Evolutionary conservation across 2,329 filamentous ascomycete genomes (phyloP).

Genomic region (Hymenoscyphus albidus): DNA sequence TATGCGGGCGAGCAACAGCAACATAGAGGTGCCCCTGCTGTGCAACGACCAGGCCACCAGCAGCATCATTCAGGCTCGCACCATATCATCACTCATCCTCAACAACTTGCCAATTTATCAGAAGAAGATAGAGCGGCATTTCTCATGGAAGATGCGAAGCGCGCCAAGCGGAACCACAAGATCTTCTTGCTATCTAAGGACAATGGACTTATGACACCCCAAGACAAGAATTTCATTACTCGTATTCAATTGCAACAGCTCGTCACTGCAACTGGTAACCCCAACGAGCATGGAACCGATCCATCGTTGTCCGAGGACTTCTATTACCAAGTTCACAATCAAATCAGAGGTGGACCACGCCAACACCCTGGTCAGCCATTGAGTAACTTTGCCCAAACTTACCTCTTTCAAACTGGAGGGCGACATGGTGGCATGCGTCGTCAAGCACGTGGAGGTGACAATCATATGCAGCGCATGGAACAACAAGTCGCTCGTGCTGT

Average conservation of each 20-base stretch:
- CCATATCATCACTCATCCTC: constrained; percentile 62
- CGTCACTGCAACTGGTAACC: constrained; percentile 84
- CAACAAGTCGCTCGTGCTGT: constrained; percentile 97
- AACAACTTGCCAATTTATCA: constrained; percentile 71
- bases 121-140: constrained; percentile 82
- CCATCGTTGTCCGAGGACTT: constrained; percentile 87
- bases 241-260: constrained; percentile 96
- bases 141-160: constrained; percentile 85
- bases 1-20: constrained; percentile 45
- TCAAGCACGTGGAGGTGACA: constrained; percentile 80
- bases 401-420: constrained; percentile 90
- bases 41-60: constrained; percentile 32
- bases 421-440: constrained; percentile 71
- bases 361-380: constrained; percentile 91
- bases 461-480: constrained; percentile 98
- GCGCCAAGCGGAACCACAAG: constrained; percentile 97
- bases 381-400: constrained; percentile 96
- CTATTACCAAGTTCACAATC: constrained; percentile 96
- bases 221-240: constrained; percentile 99
- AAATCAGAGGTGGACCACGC: constrained; percentile 84
- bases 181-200: constrained; percentile 90
- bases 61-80: constrained; percentile 39
- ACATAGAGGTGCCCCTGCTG: constrained; percentile 37
- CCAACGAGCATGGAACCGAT: constrained; percentile 75
- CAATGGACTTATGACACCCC: constrained; percentile 96